Base-by-base conservation (phyloP, 345 rosid species). In the Corchorus olitorius region DNA sequence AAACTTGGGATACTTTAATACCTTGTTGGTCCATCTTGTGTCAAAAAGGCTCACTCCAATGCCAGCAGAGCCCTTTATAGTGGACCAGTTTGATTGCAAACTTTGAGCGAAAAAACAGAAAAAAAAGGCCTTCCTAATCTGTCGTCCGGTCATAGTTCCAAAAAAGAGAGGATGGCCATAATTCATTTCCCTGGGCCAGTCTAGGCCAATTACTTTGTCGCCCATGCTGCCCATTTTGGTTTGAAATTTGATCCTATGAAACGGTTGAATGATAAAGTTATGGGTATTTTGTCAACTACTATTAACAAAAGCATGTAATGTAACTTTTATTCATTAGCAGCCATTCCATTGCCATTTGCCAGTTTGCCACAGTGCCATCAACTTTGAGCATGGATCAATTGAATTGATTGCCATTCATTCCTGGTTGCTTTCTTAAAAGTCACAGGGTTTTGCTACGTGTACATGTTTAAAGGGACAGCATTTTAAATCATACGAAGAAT, bases 401-500 rank as follows among this genome's bases (percentile, higher is more conserved):
- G n/a, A n/a, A n/a, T 65, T 8, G 52, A 65, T 43, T 39, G 65
- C 19, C 9, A 34, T 6, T 20, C 14, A 39, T 4, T 56, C 61
- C 62, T 22, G 4, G 43, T 3, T 62, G 67, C 4, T 16, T 63
- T 37, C 16, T 16, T 46, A 16, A 16, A 63, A 14, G 68, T 45
- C 68, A 39, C 49, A 37, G 68, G 39, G 62, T 58, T 27, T 58
- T 9, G 33, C 61, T 19, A 56, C 61, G 61, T 56, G 34, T 58
- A 3, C 35, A 8, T 20, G 0, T 20, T 3, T 9, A 43, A 1
- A 59, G 14, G 39, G 52, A 27, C 56, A 68, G 17, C 37, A 65
- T 65, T 45, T 66, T 66, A 54, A 66, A 45, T 66, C 71, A 66
- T 45, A 66, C 11, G 4, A 45, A 66, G 71, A 66, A 66, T 66